Conservation (phyloP, 2,329 filamentous ascomycete species). For the Trichoderma sp. region DNA sequence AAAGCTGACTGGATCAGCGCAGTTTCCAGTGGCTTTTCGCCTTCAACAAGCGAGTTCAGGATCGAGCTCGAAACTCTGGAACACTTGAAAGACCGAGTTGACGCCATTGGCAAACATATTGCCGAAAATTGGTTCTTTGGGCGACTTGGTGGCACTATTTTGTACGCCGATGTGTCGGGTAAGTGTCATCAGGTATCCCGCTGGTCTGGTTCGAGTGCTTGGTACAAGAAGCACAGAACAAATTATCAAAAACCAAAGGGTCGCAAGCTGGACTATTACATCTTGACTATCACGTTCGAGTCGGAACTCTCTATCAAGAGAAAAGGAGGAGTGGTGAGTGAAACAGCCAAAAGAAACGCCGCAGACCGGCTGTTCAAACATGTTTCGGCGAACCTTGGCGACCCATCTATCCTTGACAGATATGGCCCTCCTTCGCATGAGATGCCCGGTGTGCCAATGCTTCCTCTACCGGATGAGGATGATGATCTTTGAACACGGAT, state of each 20-base stretch:
- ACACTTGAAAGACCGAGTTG: conserved; percentile 44
- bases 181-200: conserved; percentile 30
- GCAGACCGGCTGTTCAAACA: not conserved
- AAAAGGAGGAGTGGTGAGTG: conserved; percentile 23
- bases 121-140: conserved; percentile 36
- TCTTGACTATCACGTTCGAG: conserved; percentile 40
- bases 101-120: conserved; percentile 41
- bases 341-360: conserved; percentile 5
- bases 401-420: not conserved
- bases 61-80: conserved; percentile 50
- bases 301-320: conserved; percentile 24
- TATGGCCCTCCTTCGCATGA: not conserved
- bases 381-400: not conserved
- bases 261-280: conserved; percentile 42
- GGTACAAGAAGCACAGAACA: not conserved
- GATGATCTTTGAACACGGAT: not conserved
- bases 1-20: conserved; percentile 37
- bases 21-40: not conserved
- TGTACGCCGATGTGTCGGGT: conserved; percentile 31
- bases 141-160: conserved; percentile 32
- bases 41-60: conserved; percentile 28
- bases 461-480: not conserved
- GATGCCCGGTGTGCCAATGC: not conserved
- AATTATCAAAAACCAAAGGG: not conserved
- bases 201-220: conserved; percentile 45